A percentile compares a stretch with the other conserved stretches of the same genome.
Evolutionary conservation across 306 rosid genomes (phyloP).

Genomic region (Begonia fuchsioides): DNA sequence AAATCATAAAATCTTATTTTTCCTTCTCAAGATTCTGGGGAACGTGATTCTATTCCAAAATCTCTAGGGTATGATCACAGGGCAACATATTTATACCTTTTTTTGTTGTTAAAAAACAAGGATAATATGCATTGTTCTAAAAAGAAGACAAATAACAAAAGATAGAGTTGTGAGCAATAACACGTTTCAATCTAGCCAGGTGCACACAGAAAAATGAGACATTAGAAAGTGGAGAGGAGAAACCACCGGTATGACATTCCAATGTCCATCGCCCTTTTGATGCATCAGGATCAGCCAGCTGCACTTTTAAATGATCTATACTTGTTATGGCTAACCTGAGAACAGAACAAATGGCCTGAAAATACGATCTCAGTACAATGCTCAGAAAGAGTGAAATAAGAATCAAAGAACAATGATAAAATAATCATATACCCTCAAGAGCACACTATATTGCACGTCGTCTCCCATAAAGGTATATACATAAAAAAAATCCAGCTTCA

Average conservation of each 20-base stretch:
- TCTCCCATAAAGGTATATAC: conserved; percentile 36
- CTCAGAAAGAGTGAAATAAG: conserved; percentile 2
- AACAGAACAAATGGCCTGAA: conserved; percentile 76
- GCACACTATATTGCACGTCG: conserved; percentile 66
- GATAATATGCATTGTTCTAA: too few species aligned
- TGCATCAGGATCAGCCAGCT: conserved; percentile 51
- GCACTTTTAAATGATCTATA: conserved; percentile 57
- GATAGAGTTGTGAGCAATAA: too few species aligned
- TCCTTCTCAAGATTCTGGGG: too few species aligned
- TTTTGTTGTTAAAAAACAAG: too few species aligned
- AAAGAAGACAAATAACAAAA: too few species aligned
- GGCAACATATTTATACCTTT: too few species aligned
- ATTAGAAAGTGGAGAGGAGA: neutral
- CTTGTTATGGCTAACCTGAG: conserved; percentile 68
- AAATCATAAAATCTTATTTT: too few species aligned
- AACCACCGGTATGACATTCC: conserved; percentile 60
- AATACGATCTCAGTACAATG: conserved; percentile 16
- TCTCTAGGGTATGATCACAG: too few species aligned
- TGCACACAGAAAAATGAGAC: conserved; percentile 2
- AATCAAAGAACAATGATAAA: neutral
- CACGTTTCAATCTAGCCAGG: neutral
- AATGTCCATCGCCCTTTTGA: conserved; percentile 68
- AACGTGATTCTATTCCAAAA: too few species aligned
- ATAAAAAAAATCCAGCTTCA: conserved; percentile 65
- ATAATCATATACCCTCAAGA: conserved; percentile 44